A percentile compares a stretch with the other conserved stretches of the same genome.
Evolutionary conservation across 2,329 filamentous ascomycete genomes (phyloP).

Genomic region (Fusarium acutatum): DNA sequence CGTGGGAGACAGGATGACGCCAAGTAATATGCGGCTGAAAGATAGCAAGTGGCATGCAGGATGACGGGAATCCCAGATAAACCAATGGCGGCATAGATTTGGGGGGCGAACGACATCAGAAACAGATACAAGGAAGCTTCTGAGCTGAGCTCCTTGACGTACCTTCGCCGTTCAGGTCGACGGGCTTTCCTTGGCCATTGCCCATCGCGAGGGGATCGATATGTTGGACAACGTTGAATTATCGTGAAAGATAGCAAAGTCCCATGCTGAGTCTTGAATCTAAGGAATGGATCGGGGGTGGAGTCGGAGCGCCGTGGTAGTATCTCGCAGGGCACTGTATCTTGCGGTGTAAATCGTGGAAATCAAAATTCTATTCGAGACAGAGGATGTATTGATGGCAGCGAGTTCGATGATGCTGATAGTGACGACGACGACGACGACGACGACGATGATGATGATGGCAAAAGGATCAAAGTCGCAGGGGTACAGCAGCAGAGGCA

Average conservation of each 20-base stretch:
- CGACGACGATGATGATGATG: slow-evolving; percentile 13
- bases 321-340: slow-evolving; percentile 35
- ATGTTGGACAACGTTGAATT: slow-evolving; percentile 42
- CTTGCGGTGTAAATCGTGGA: background rate
- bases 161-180: slow-evolving; percentile 95
- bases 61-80: slow-evolving; percentile 6
- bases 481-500: slow-evolving; percentile 22
- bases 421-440: background rate
- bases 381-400: background rate
- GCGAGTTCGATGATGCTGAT: background rate
- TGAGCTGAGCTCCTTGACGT: slow-evolving; percentile 37
- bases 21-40: slow-evolving; percentile 29
- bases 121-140: background rate
- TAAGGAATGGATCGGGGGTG: slow-evolving; percentile 33
- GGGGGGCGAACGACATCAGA: background rate
- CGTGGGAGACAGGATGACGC: slow-evolving; percentile 35
- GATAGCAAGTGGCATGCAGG: slow-evolving; percentile 12
- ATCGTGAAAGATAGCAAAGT: slow-evolving; percentile 42
- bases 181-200: slow-evolving; percentile 92
- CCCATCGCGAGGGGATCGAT: slow-evolving; percentile 70
- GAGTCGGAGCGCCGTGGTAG: slow-evolving; percentile 38
- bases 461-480: slow-evolving; percentile 14
- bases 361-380: background rate
- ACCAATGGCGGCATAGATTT: slow-evolving; percentile 4
- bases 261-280: slow-evolving; percentile 42